phyloP scores from a whole-genome alignment of 495 filamentous ascomycete genomes.

The Cudoniella acicularis region DNA sequence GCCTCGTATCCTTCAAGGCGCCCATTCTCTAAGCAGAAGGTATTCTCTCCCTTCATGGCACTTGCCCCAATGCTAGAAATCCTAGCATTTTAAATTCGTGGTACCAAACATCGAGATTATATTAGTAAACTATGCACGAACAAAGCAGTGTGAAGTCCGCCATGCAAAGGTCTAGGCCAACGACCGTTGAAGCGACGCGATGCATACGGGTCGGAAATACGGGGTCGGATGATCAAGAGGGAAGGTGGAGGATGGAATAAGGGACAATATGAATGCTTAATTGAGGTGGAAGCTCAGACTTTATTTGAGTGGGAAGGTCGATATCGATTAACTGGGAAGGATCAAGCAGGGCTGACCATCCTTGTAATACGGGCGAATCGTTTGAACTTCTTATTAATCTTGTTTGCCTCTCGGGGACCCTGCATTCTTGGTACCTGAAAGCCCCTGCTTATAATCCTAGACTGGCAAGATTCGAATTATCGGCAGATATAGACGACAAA shows the following conservation, averaged over 20 bases:
- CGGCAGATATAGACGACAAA: too few species aligned
- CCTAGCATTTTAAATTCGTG: neutral
- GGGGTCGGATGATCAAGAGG: neutral
- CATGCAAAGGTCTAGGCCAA: neutral
- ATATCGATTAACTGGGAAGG: neutral
- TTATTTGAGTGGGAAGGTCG: neutral
- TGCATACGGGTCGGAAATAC: neutral
- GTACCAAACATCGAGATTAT: neutral
- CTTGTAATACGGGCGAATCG: neutral
- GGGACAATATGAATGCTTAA: neutral
- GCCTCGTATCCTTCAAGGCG: neutral
- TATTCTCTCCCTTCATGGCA: neutral
- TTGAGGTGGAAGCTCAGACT: neutral
- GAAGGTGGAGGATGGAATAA: neutral
- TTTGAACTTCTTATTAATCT: neutral
- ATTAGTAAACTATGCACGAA: neutral
- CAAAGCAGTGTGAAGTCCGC: neutral
- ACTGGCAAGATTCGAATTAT: too few species aligned
- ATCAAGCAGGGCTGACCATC: neutral
- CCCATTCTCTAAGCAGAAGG: neutral
- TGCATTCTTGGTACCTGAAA: neutral
- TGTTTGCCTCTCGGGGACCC: neutral
- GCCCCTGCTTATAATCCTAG: neutral
- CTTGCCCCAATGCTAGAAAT: neutral
- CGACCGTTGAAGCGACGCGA: neutral